Evolutionary conservation across 306 rosid species (phyloP).

Genomic region (Coriaria nepalensis): DNA sequence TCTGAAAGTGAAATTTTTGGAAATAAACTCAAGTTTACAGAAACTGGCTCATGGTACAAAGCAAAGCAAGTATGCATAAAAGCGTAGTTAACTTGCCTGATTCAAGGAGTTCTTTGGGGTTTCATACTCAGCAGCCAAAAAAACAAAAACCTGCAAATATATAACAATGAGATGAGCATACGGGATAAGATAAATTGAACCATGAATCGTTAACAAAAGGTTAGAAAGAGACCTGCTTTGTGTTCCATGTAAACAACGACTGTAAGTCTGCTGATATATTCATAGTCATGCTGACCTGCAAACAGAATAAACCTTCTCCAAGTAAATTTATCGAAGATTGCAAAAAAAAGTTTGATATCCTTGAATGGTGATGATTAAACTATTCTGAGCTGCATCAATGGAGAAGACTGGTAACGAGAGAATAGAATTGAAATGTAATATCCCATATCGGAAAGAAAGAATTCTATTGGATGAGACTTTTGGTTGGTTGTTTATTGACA

Average conservation of each 20-base stretch:
- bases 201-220: background rate
- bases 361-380: too few relatives aligned
- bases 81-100: constrained; percentile 23
- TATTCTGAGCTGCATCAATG: too few relatives aligned
- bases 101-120: constrained; percentile 38
- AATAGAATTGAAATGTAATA: too few relatives aligned
- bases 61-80: background rate
- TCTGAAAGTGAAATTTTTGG: constrained; percentile 24
- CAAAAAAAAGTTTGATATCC: too few relatives aligned
- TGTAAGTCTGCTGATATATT: constrained; percentile 66
- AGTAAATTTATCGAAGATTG: too few relatives aligned
- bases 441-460: too few relatives aligned
- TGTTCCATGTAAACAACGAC: constrained; percentile 72
- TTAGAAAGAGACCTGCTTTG: constrained; percentile 46
- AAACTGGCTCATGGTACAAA: background rate
- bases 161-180: constrained; percentile 3
- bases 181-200: background rate
- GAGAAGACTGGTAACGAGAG: too few relatives aligned
- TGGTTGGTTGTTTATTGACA: too few relatives aligned
- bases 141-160: constrained; percentile 40
- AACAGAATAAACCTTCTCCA: constrained; percentile 1
- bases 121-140: constrained; percentile 54
- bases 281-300: constrained; percentile 60
- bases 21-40: background rate
- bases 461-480: too few relatives aligned